A percentile compares a stretch with the other conserved stretches of the same genome.
These are phyloP conservation scores for Chrysochromulina tobinii DNA, from an alignment of 78 protist genomes.

Conservation along the genomic window DNA sequence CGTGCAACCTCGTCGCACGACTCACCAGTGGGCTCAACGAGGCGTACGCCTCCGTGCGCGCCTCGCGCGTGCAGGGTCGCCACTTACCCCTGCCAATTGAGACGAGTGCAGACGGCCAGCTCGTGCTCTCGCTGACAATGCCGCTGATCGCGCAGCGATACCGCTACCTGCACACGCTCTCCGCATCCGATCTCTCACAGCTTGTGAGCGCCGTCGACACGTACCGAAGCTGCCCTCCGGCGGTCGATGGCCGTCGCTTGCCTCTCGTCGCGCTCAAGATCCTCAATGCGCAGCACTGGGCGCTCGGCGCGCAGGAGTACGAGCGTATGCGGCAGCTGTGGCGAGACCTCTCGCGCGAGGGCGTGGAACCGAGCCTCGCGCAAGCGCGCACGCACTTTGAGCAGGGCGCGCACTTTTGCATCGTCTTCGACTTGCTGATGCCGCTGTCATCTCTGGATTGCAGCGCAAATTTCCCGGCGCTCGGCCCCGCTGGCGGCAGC, in stretches of 20 bases:
- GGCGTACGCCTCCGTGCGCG: not conserved
- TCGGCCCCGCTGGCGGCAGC: not conserved
- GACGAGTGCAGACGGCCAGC: not conserved
- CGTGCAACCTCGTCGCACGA: not conserved
- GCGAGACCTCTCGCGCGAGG: not conserved
- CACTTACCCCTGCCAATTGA: not conserved
- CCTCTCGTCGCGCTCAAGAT: not conserved
- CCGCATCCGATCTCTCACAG: not conserved
- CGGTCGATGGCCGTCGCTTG: not conserved
- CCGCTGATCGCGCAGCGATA: not conserved
- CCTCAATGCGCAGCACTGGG: not conserved
- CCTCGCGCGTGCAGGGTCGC: not conserved
- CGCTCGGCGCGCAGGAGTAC: slow-evolving; percentile 18
- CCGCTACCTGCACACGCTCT: not conserved
- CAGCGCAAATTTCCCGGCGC: not conserved
- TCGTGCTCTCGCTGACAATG: not conserved
- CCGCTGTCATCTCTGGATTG: not conserved
- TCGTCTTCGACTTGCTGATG: not conserved
- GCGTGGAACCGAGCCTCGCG: not conserved
- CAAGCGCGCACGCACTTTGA: not conserved
- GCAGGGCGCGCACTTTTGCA: not conserved
- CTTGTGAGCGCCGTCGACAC: not conserved
- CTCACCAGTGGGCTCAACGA: not conserved
- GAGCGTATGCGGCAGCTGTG: not conserved
- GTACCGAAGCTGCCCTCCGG: not conserved